phyloP scores from a whole-genome alignment of 2,329 filamentous ascomycete species.

The Torrubiellomyces zombiae region DNA sequence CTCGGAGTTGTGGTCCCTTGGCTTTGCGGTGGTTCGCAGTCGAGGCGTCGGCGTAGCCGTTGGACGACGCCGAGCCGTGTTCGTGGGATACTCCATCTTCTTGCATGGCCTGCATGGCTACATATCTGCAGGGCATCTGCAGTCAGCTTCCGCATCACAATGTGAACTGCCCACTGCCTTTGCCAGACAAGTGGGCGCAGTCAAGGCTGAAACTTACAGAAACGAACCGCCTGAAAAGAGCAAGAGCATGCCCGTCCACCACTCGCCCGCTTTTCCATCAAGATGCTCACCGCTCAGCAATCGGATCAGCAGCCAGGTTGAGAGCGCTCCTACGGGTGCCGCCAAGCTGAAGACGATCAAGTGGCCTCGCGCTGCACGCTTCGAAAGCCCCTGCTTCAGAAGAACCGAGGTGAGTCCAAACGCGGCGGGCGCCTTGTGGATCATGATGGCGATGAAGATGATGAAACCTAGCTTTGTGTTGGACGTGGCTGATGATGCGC shows the following conservation, averaged over 20 bases:
- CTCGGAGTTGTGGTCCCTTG: conserved; percentile 43
- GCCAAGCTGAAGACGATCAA: conserved; percentile 83
- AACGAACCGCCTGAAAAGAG: conserved; percentile 96
- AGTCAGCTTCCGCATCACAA: conserved; percentile 1
- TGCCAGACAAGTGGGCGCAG: not conserved
- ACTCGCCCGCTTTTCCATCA: conserved; percentile 48
- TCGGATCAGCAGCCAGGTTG: conserved; percentile 67
- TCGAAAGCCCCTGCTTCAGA: conserved; percentile 79
- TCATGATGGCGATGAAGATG: conserved; percentile 91
- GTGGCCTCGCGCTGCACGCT: conserved; percentile 68
- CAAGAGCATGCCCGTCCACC: conserved; percentile 83
- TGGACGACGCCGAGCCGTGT: conserved; percentile 33
- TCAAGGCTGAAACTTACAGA: conserved; percentile 41
- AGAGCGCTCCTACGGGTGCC: conserved; percentile 69
- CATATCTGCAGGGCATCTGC: conserved; percentile 48
- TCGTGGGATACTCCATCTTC: conserved; percentile 41
- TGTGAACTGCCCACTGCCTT: not conserved
- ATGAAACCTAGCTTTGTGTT: conserved; percentile 70
- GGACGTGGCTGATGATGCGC: conserved; percentile 64
- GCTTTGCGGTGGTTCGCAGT: conserved; percentile 30
- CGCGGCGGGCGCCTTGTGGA: conserved; percentile 90
- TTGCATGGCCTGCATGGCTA: conserved; percentile 97
- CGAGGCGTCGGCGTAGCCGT: conserved; percentile 37
- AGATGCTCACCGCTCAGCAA: conserved; percentile 47
- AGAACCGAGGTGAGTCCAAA: conserved; percentile 87